phyloP scores from a whole-genome alignment of 495 filamentous ascomycete species.

The Hyaloscypha bicolor region DNA sequence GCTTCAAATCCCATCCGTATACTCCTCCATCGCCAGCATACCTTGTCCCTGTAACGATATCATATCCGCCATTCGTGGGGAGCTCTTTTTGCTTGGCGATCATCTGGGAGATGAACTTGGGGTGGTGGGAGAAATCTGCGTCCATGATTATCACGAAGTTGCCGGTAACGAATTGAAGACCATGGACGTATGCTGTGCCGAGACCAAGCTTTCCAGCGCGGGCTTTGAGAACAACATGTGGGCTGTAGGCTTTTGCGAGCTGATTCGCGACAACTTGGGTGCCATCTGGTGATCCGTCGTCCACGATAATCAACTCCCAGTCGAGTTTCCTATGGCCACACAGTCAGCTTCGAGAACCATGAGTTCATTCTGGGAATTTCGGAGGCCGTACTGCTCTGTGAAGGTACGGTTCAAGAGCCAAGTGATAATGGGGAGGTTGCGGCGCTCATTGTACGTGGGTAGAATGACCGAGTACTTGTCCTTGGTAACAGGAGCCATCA shows the following conservation, averaged over 20 bases:
- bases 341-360: slow-evolving; percentile 4
- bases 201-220: slow-evolving; percentile 94
- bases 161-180: slow-evolving; percentile 79
- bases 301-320: slow-evolving; percentile 96
- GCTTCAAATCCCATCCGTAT: slow-evolving; percentile 95
- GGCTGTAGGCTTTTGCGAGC: slow-evolving; percentile 78
- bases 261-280: slow-evolving; percentile 89
- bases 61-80: slow-evolving; percentile 62
- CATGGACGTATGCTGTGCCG: slow-evolving; percentile 96
- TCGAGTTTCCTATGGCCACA: slow-evolving; percentile 72
- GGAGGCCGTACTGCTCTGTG: slow-evolving; percentile 66
- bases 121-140: slow-evolving; percentile 98
- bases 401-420: slow-evolving; percentile 93
- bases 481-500: slow-evolving; percentile 29
- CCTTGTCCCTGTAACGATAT: slow-evolving; percentile 95
- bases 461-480: slow-evolving; percentile 96
- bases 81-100: slow-evolving; percentile 66
- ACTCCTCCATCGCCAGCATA: slow-evolving; percentile 92
- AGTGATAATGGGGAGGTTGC: slow-evolving; percentile 92
- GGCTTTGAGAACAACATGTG: slow-evolving; percentile 79
- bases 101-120: slow-evolving; percentile 93
- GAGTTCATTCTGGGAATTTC: not conserved
- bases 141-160: slow-evolving; percentile 99
- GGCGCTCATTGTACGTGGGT: slow-evolving; percentile 97
- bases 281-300: slow-evolving; percentile 96